Conservation (phyloP, 257 asterid genomes). For the Solanum pimpinellifolium region DNA sequence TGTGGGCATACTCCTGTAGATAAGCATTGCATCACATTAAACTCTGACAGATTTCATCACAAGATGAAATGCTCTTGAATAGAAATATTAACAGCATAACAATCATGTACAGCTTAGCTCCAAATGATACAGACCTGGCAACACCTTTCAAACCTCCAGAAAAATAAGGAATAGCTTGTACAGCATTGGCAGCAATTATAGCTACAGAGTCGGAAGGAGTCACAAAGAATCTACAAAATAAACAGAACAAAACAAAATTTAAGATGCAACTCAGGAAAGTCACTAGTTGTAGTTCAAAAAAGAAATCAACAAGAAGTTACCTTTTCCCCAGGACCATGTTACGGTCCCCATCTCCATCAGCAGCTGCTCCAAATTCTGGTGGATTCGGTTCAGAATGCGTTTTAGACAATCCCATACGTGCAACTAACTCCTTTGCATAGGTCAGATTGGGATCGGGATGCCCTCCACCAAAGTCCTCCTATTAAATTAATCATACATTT, state of each 20-base stretch:
- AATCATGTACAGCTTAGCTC: background rate
- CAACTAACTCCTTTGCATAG: slow-evolving; percentile 92
- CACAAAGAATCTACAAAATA: slow-evolving; percentile 65
- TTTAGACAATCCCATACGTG: slow-evolving; percentile 90
- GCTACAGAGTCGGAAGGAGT: slow-evolving; percentile 99
- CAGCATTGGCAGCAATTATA: slow-evolving; percentile 94
- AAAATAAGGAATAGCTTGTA: slow-evolving; percentile 86
- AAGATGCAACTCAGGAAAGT: background rate
- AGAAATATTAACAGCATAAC: background rate
- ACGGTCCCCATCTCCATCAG: slow-evolving; percentile 99
- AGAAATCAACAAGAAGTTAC: slow-evolving; percentile 10
- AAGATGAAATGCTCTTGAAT: background rate
- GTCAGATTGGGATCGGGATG: slow-evolving; percentile 99
- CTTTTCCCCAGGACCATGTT: slow-evolving; percentile 96
- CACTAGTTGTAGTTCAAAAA: slow-evolving; percentile 2
- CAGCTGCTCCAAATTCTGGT: slow-evolving; percentile 99
- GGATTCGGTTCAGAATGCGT: slow-evolving; percentile 52
- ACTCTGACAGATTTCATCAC: background rate
- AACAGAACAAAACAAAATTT: background rate
- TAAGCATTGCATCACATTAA: background rate
- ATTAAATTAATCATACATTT: slow-evolving; percentile 15
- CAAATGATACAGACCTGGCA: slow-evolving; percentile 53
- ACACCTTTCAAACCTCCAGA: slow-evolving; percentile 95
- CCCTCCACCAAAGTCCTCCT: slow-evolving; percentile 99
- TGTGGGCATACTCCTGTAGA: slow-evolving; percentile 97